These are phyloP conservation scores for Colletotrichum musicola DNA, from an alignment of 2,329 filamentous ascomycete genomes.

Conservation along the genomic window DNA sequence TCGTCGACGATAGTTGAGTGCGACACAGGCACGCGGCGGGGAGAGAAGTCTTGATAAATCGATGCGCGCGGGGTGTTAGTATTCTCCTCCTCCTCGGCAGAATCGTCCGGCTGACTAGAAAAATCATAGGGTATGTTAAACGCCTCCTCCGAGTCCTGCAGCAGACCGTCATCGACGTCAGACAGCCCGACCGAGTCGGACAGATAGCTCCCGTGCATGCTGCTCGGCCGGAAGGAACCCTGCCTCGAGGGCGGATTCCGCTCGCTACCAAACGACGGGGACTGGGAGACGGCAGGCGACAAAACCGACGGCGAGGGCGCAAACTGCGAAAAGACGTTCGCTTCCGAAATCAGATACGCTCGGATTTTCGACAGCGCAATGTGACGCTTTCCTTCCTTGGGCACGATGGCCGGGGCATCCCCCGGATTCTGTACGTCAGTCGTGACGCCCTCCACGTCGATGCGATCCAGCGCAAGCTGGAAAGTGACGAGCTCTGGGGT, in stretches of 20 bases:
- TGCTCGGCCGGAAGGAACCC: slow-evolving; percentile 39
- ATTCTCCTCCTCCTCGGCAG: slow-evolving; percentile 51
- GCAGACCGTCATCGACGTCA: slow-evolving; percentile 49
- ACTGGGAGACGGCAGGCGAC: slow-evolving; percentile 66
- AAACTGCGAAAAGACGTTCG: slow-evolving; percentile 72
- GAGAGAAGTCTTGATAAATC: slow-evolving; percentile 53
- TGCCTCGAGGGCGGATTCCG: slow-evolving; percentile 44
- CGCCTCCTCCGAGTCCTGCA: slow-evolving; percentile 68
- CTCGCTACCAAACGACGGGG: slow-evolving; percentile 53
- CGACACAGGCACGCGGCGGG: slow-evolving; percentile 33
- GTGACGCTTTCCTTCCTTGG: slow-evolving; percentile 74
- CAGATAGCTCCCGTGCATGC: slow-evolving; percentile 44
- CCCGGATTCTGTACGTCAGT: slow-evolving; percentile 49
- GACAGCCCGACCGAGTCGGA: slow-evolving; percentile 49
- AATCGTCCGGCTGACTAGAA: slow-evolving; percentile 50
- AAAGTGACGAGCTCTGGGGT: slow-evolving; percentile 70
- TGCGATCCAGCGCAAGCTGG: slow-evolving; percentile 72
- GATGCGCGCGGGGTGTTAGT: slow-evolving; percentile 68
- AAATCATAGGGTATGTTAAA: slow-evolving; percentile 69
- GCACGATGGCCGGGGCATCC: slow-evolving; percentile 52
- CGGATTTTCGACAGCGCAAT: slow-evolving; percentile 73
- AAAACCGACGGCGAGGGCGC: slow-evolving; percentile 64
- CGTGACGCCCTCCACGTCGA: slow-evolving; percentile 77
- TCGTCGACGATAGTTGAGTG: slow-evolving; percentile 40
- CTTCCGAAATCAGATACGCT: slow-evolving; percentile 75